Evolutionary conservation across 345 rosid species (phyloP).

Genomic region (Excoecaria agallocha): DNA sequence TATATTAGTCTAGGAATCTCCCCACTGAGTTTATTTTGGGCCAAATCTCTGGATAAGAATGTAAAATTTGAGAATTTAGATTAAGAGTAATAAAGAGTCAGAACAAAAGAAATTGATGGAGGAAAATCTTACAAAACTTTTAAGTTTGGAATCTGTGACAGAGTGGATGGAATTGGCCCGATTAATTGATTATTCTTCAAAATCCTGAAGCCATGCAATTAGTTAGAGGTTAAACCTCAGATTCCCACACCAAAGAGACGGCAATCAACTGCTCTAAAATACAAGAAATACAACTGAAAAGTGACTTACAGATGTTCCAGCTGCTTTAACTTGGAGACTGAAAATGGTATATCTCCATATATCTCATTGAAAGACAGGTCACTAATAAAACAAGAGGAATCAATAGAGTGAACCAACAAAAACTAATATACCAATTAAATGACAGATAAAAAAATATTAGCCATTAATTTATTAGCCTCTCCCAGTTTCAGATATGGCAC

Average conservation of each 20-base stretch:
- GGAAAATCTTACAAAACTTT: slow-evolving; percentile 63
- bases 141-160: slow-evolving; percentile 92
- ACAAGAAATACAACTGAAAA: not conserved
- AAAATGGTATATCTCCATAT: slow-evolving; percentile 90
- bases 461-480: too few species aligned
- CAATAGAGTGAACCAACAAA: slow-evolving; percentile 4
- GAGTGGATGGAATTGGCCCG: slow-evolving; percentile 86
- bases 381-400: slow-evolving; percentile 37
- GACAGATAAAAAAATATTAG: not conserved
- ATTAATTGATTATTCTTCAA: slow-evolving; percentile 85
- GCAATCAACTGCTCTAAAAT: not conserved
- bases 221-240: slow-evolving; percentile 4
- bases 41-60: slow-evolving; percentile 63
- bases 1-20: slow-evolving; percentile 97
- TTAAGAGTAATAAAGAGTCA: not conserved
- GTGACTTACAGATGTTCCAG: slow-evolving; percentile 71
- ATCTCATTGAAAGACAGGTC: slow-evolving; percentile 82
- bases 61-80: not conserved
- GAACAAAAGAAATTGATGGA: not conserved
- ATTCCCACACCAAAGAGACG: not conserved
- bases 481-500: slow-evolving; percentile 20
- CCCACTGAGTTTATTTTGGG: slow-evolving; percentile 83
- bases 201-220: slow-evolving; percentile 39
- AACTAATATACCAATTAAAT: not conserved
- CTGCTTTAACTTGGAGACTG: slow-evolving; percentile 81